Evolutionary conservation across 2,329 filamentous ascomycete genomes (phyloP).

Genomic region (Penicillium sp.): DNA sequence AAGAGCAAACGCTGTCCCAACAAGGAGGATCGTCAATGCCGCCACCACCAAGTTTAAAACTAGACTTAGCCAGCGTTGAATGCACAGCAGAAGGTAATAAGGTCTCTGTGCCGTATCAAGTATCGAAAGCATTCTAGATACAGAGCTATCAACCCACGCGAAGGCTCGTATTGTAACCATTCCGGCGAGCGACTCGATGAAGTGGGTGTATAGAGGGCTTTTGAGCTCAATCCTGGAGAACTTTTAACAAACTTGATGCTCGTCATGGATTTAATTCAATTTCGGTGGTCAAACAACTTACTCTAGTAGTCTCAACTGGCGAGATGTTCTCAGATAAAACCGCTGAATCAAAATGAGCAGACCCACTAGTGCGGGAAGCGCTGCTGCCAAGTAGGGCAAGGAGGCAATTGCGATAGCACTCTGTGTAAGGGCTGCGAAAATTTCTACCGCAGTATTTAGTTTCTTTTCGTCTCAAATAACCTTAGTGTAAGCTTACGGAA

Average conservation of each 20-base stretch:
- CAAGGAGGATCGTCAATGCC: slow-evolving; percentile 45
- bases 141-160: slow-evolving; percentile 7
- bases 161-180: slow-evolving; percentile 23
- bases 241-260: neutral
- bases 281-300: neutral
- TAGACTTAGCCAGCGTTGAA: slow-evolving; percentile 50
- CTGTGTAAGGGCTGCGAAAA: slow-evolving; percentile 7
- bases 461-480: neutral
- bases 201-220: slow-evolving; percentile 24
- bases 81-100: slow-evolving; percentile 51
- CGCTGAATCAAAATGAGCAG: slow-evolving; percentile 18
- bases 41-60: slow-evolving; percentile 52
- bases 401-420: slow-evolving; percentile 14
- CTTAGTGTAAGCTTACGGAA: neutral
- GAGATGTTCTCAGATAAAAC: slow-evolving; percentile 24
- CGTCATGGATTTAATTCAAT: neutral
- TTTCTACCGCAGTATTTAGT: neutral
- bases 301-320: slow-evolving; percentile 23
- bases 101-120: slow-evolving; percentile 50
- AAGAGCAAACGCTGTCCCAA: slow-evolving; percentile 47
- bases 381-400: slow-evolving; percentile 18
- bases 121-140: slow-evolving; percentile 18
- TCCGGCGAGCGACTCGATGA: slow-evolving; percentile 20
- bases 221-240: slow-evolving; percentile 20
- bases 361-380: slow-evolving; percentile 12